phyloP scores from a whole-genome alignment of 148 eudicot genomes.

The Diospyros lotus region DNA sequence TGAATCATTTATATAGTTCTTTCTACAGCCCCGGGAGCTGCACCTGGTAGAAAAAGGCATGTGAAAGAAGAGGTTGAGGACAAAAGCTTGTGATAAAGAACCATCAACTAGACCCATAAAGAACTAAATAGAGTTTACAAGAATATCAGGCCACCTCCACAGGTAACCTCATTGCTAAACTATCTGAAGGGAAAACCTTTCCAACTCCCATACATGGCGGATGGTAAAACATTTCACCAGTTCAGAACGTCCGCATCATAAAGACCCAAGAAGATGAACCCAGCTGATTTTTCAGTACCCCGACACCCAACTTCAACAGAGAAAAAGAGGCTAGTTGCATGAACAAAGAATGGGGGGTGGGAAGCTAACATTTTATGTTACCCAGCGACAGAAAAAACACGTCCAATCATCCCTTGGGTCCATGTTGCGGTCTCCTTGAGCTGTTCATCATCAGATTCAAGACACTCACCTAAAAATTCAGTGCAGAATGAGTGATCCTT shows the following conservation, averaged over 20 bases:
- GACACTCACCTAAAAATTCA: slow-evolving; percentile 50
- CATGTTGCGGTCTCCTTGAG: slow-evolving; percentile 55
- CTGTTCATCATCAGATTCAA: slow-evolving; percentile 52
- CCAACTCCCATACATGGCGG: slow-evolving; percentile 6
- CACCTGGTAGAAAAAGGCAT: too few relatives aligned
- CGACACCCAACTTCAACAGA: slow-evolving; percentile 7
- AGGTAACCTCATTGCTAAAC: not conserved
- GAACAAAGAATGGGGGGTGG: not conserved
- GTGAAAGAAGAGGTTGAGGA: not conserved
- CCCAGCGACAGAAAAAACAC: slow-evolving; percentile 27
- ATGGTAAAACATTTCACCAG: slow-evolving; percentile 7
- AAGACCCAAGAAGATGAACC: slow-evolving; percentile 3
- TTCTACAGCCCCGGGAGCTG: too few relatives aligned
- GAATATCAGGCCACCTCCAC: slow-evolving; percentile 12
- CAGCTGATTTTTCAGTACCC: not conserved
- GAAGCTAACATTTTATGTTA: not conserved
- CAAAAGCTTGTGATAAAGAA: slow-evolving; percentile 2
- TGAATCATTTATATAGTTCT: too few relatives aligned
- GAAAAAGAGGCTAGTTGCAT: slow-evolving; percentile 11
- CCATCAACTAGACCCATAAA: slow-evolving; percentile 19
- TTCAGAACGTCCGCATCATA: slow-evolving; percentile 7
- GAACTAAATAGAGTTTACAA: slow-evolving; percentile 11
- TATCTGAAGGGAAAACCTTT: slow-evolving; percentile 12
- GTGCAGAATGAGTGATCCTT: slow-evolving; percentile 43
- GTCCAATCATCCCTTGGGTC: slow-evolving; percentile 64